Evolutionary conservation across 495 filamentous ascomycete genomes (phyloP), one percentile per base, ranked within the genome.

Genomic region (Daldinia loculata): DNA sequence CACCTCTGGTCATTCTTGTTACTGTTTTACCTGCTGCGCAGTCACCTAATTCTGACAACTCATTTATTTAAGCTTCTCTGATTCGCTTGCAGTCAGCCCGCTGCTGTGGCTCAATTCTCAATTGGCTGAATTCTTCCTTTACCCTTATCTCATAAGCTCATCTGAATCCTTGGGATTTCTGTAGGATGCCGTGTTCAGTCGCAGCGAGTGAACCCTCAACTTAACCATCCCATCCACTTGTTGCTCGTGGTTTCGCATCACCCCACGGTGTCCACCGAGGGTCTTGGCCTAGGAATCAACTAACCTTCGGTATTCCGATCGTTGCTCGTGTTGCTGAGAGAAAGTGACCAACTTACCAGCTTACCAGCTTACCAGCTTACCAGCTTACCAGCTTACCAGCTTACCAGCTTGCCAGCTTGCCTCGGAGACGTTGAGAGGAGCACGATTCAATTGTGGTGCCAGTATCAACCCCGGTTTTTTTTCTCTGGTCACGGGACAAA

Each of bases 401-500:
- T 53, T 53, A 26, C 24, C 32, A 29, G 6, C 5, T 26, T 26
- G 24, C 22, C 36, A 27, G 29, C 22, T 53, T 53, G 50, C 24
- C 32, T 63, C 52, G 41, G 62, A 55, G 56, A 11, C 61, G 32
- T 58, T 60, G 48, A 55, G 41, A 51, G 41, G 30, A 38, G 27
- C 4, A 53, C 58, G 43, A 71, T 19, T 63, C 66, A 39, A 48
- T 24, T 38, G n/a, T 57, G 50, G 34, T 22, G 55, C 62, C 59
- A 71, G 41, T 45, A 67, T 51, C 19, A 39, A 34, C 39, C 53
- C 56, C 61, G 29, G 32, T 58, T 62, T 61, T 55, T 66, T 62
- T 56, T 34, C 58, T 66, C 57, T 57, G 66, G 17, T 50, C 70
- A 68, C 70, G 70, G 60, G 64, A 56, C 65, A 64, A 22, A 38